Evolutionary conservation across 2,329 filamentous ascomycete species (phyloP).

Genomic region (Microsporum ferrugineum): DNA sequence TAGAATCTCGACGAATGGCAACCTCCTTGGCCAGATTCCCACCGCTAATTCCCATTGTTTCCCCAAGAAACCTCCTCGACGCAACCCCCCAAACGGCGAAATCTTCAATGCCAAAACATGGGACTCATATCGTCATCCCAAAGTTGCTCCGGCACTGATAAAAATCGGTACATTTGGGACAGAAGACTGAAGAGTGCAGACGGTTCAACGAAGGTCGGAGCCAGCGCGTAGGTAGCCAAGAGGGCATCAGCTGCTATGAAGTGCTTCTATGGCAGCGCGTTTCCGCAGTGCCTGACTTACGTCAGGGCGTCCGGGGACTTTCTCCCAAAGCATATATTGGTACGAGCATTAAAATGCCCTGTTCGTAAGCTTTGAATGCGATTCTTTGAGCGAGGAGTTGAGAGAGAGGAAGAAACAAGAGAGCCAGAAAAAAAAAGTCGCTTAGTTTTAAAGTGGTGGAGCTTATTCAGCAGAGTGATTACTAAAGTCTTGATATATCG

Average conservation of each 20-base stretch:
- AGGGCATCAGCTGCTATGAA: conserved; percentile 67
- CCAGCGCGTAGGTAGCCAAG: conserved; percentile 38
- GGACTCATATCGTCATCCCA: conserved; percentile 13
- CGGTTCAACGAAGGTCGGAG: conserved; percentile 42
- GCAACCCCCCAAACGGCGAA: conserved; percentile 1
- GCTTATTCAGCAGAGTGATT: conserved; percentile 8
- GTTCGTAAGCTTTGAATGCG: conserved; percentile 98
- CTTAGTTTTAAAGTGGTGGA: conserved; percentile 10
- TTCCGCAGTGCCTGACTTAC: conserved; percentile 60
- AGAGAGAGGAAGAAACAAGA: conserved; percentile 32
- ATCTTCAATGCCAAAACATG: conserved; percentile 5
- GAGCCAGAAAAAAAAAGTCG: conserved; percentile 13
- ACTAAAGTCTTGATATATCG: background rate
- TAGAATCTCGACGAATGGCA: conserved; percentile 67
- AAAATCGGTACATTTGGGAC: conserved; percentile 29
- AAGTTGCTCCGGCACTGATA: conserved; percentile 13
- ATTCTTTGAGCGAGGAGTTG: conserved; percentile 97
- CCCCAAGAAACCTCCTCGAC: conserved; percentile 29
- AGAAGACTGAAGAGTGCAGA: conserved; percentile 30
- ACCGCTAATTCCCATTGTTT: conserved; percentile 11
- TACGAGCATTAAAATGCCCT: conserved; percentile 32
- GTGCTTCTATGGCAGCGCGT: conserved; percentile 99
- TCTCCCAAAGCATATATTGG: conserved; percentile 79
- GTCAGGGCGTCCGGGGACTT: conserved; percentile 95
- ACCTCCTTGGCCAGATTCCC: conserved; percentile 46